Base-by-base conservation (phyloP, 116 monocot species). In the Iris pallida region DNA sequence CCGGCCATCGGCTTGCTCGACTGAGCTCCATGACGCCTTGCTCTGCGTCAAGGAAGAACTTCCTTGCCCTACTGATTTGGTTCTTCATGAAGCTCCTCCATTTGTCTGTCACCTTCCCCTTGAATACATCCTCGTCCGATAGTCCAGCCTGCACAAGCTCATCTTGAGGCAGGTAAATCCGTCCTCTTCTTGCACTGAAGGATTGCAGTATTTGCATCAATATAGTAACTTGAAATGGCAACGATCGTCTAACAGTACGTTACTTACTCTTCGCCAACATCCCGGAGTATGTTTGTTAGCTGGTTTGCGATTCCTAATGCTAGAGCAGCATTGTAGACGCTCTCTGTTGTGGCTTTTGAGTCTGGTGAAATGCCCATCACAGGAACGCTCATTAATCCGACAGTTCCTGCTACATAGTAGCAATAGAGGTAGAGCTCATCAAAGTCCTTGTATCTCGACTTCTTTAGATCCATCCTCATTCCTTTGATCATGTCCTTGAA, bases 311-410 rank as follows among this genome's bases (percentile, higher is more conserved):
- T 88, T 54, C 94, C 94, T 11, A 94, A 63, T 4, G 87, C 88
- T 64, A 94, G 52, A 6, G 90, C 90, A 9, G 88, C 82, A 63
- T 78, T 88, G 68, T 94, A 94, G 16, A 94, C 76, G 43, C 79
- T 81, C 70, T 94, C 90, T 0, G 90, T 83, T 9, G 79, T 71
- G 5, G 85, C 88, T 43, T 57, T 63, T 2, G 94, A 90, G 6
- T 94, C 85, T 4, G 81, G 83, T 0, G 74, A 83, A 60, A 92
- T 92, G 47, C 97, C 97, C 97, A 98, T 92, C 7, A 98, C 78
- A 0, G 97, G 97, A 54, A 98, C 97, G 70, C 90, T 93, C 88
- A 98, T 98, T 55, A 98, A 68, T 9, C 93, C 97, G 1, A 98
- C 97, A 0, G 97, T 98, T 16, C 94, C 87, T 4, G 94, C 94